These are phyloP conservation scores for Ophiostoma fasciatum DNA, from an alignment of 2,329 filamentous ascomycete genomes.

Conservation along the genomic window DNA sequence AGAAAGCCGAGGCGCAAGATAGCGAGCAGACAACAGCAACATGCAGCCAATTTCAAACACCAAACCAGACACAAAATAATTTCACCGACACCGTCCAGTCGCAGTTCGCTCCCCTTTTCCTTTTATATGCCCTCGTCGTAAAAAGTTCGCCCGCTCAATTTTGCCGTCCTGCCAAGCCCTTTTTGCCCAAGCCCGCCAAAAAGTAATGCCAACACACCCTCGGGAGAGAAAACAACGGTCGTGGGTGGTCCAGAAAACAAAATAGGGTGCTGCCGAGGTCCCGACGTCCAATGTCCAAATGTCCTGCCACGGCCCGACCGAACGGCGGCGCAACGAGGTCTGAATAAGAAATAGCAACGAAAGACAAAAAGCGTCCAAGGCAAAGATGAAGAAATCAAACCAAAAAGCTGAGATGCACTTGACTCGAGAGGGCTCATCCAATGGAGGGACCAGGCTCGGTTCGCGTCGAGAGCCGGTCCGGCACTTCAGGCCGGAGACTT, in stretches of 20 bases:
- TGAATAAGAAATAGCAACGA: constrained; percentile 1
- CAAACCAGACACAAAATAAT: constrained; percentile 7
- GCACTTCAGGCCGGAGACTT: constrained; percentile 42
- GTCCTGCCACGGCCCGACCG: too few relatives aligned
- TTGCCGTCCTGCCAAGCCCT: constrained; percentile 11
- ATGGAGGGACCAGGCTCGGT: too few relatives aligned
- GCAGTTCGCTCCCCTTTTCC: constrained; percentile 9
- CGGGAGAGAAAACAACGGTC: constrained; percentile 2
- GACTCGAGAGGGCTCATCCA: background rate
- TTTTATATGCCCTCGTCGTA: constrained; percentile 9
- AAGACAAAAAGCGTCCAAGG: background rate
- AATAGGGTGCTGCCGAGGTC: constrained; percentile 4
- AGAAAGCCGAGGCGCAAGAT: background rate
- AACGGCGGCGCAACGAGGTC: constrained; percentile 2
- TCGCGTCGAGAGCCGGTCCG: too few relatives aligned
- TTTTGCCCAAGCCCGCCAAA: constrained; percentile 11
- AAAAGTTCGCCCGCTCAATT: constrained; percentile 10
- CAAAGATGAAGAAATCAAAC: background rate
- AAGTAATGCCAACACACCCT: constrained; percentile 6
- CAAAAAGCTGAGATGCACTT: background rate
- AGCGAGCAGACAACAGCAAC: background rate
- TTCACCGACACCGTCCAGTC: constrained; percentile 13
- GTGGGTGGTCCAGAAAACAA: constrained; percentile 1
- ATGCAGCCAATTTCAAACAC: constrained; percentile 7
- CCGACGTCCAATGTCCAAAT: too few relatives aligned